Evolutionary conservation across 352 stramenopile species (phyloP).

Genomic region (Elongisporangium prolatum): DNA sequence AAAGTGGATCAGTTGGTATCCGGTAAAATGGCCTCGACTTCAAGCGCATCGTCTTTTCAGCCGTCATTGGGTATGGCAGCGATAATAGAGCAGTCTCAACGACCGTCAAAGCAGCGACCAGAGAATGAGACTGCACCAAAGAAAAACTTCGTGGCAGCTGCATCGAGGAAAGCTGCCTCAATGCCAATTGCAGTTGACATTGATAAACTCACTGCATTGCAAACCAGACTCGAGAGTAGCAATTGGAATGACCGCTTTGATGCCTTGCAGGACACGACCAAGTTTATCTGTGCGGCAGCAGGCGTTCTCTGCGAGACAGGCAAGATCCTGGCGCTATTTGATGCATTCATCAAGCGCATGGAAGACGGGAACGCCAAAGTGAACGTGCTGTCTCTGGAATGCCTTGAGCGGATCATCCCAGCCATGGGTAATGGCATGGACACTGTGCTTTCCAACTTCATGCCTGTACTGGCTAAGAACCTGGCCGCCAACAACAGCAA

Average conservation of each 20-base stretch:
- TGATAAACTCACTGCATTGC: constrained; percentile 31
- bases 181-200: constrained; percentile 17
- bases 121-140: neutral
- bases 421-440: constrained; percentile 50
- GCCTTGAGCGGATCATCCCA: constrained; percentile 44
- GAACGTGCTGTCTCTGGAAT: constrained; percentile 50
- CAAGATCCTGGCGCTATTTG: constrained; percentile 60
- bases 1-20: constrained; percentile 50
- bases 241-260: constrained; percentile 83
- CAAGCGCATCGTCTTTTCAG: constrained; percentile 8
- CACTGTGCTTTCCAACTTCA: constrained; percentile 45
- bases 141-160: neutral
- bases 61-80: neutral
- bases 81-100: neutral
- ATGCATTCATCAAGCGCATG: constrained; percentile 58
- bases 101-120: neutral
- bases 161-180: neutral
- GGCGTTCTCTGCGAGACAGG: constrained; percentile 25
- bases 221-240: constrained; percentile 50
- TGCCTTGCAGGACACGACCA: constrained; percentile 32
- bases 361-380: constrained; percentile 81
- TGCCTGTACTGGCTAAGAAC: constrained; percentile 51
- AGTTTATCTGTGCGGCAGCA: constrained; percentile 24
- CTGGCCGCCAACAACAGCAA: constrained; percentile 51
- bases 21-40: constrained; percentile 17